A percentile compares a stretch with the other conserved stretches of the same genome.
These are phyloP conservation scores for Linnemannia elongata DNA, from an alignment of 192 early-diverging fungal genomes.

Conservation along the genomic window DNA sequence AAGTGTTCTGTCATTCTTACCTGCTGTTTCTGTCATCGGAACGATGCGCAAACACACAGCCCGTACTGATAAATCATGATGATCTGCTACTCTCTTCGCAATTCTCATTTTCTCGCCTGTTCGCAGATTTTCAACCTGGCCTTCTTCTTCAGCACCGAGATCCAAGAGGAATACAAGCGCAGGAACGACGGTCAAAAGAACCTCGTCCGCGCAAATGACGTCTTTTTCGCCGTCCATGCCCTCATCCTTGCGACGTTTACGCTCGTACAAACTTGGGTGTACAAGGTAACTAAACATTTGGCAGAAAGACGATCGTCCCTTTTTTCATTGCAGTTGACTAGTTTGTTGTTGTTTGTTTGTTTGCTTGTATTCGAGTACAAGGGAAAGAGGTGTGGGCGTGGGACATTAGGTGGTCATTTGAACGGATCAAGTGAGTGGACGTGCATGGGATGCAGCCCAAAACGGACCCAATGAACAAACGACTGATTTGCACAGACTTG, in stretches of 20 bases:
- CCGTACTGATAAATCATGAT: not conserved
- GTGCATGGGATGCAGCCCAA: not conserved
- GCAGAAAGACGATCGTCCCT: not conserved
- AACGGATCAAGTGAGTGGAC: no score
- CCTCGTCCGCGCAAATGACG: slow-evolving; percentile 86
- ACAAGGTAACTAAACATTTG: slow-evolving; percentile 64
- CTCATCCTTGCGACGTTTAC: slow-evolving; percentile 73
- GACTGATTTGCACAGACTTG: not conserved
- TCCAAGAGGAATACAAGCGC: slow-evolving; percentile 79
- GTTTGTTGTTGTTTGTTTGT: not conserved
- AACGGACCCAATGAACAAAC: not conserved
- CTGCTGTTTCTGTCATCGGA: not conserved
- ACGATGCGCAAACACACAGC: not conserved
- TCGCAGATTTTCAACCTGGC: slow-evolving; percentile 79
- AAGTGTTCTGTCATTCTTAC: not conserved
- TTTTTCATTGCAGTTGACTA: not conserved
- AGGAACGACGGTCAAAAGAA: slow-evolving; percentile 78
- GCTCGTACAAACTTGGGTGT: slow-evolving; percentile 73
- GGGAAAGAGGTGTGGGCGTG: not conserved
- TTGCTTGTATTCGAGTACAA: not conserved
- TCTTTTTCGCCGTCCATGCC: slow-evolving; percentile 91
- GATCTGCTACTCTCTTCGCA: not conserved
- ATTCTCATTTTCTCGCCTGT: not conserved
- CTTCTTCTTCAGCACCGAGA: slow-evolving; percentile 74
- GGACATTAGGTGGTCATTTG: not conserved